These are phyloP conservation scores for Eremothecium coryli DNA, from an alignment of 1,139 yeast species.

Conservation along the genomic window DNA sequence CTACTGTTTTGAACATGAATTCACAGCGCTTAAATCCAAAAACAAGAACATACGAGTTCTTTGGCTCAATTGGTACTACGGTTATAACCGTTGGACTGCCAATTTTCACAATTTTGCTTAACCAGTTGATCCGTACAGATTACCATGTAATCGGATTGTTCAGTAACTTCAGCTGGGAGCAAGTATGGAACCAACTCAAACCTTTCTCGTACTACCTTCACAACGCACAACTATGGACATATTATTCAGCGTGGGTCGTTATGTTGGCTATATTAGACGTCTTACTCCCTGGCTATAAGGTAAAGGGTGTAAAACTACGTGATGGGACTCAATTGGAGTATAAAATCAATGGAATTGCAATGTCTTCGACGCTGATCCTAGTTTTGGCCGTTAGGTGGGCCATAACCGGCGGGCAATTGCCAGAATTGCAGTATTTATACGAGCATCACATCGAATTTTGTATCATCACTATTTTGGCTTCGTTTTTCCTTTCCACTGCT, in stretches of 20 bases:
- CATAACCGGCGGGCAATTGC: constrained; percentile 47
- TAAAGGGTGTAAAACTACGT: constrained; percentile 61
- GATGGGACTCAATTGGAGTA: constrained; percentile 66
- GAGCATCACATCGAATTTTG: constrained; percentile 59
- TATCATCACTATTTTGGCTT: constrained; percentile 52
- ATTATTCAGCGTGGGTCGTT: constrained; percentile 68
- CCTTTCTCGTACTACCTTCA: constrained; percentile 26
- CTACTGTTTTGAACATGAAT: neutral
- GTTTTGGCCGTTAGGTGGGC: constrained; percentile 44
- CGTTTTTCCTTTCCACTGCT: constrained; percentile 51
- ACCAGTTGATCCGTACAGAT: constrained; percentile 47
- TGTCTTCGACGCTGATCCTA: constrained; percentile 40
- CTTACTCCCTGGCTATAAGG: constrained; percentile 60
- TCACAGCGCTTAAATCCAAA: constrained; percentile 47
- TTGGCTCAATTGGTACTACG: constrained; percentile 67
- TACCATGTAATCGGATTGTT: constrained; percentile 43
- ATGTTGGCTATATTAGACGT: constrained; percentile 55
- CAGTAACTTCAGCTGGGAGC: constrained; percentile 34
- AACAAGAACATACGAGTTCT: constrained; percentile 65
- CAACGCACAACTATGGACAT: constrained; percentile 43
- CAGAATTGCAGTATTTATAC: constrained; percentile 72
- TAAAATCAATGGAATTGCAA: constrained; percentile 69
- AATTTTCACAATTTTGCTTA: constrained; percentile 46
- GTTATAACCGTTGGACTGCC: constrained; percentile 65
- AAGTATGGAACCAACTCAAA: constrained; percentile 29